These are phyloP conservation scores for Xylaria sp. DNA, from an alignment of 2,329 filamentous ascomycete genomes.

Conservation along the genomic window DNA sequence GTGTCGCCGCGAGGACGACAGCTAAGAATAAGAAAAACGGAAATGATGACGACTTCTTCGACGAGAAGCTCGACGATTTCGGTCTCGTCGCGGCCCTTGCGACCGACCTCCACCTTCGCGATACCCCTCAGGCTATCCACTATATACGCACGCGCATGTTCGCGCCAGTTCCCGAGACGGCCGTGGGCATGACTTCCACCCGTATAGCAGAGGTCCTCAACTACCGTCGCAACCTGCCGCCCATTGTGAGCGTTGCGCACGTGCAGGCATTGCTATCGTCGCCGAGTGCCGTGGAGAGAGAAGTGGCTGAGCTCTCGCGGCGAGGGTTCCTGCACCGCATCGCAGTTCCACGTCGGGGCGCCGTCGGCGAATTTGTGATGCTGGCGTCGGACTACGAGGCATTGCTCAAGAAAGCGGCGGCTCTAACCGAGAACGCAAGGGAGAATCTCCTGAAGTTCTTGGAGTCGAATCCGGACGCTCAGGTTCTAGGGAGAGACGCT, in stretches of 20 bases:
- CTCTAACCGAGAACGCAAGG: slow-evolving; percentile 50
- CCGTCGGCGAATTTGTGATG: slow-evolving; percentile 69
- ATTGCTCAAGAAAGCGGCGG: slow-evolving; percentile 47
- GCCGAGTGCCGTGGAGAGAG: slow-evolving; percentile 69
- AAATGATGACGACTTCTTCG: slow-evolving; percentile 45
- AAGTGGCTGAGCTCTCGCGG: slow-evolving; percentile 65
- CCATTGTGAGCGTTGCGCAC: slow-evolving; percentile 69
- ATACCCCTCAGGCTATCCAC: slow-evolving; percentile 68
- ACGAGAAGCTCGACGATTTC: slow-evolving; percentile 61
- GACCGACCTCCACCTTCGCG: slow-evolving; percentile 61
- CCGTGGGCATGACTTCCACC: slow-evolving; percentile 66
- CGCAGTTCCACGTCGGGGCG: slow-evolving; percentile 64
- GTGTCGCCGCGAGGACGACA: slow-evolving; percentile 16
- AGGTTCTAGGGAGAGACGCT: slow-evolving; percentile 46
- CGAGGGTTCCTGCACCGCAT: slow-evolving; percentile 65
- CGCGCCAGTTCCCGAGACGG: slow-evolving; percentile 61
- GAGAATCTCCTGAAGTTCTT: slow-evolving; percentile 60
- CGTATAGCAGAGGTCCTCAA: slow-evolving; percentile 68
- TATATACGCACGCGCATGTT: slow-evolving; percentile 69
- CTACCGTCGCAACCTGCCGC: slow-evolving; percentile 63
- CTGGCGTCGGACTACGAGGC: slow-evolving; percentile 60
- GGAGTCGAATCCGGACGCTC: slow-evolving; percentile 53
- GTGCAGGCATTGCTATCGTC: slow-evolving; percentile 66
- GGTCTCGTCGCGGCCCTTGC: slow-evolving; percentile 62
- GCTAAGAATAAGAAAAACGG: slow-evolving; percentile 30